A percentile compares a stretch with the other conserved stretches of the same genome.
phyloP scores from a whole-genome alignment of 2,329 filamentous ascomycete genomes.

The Colletotrichum magnum region DNA sequence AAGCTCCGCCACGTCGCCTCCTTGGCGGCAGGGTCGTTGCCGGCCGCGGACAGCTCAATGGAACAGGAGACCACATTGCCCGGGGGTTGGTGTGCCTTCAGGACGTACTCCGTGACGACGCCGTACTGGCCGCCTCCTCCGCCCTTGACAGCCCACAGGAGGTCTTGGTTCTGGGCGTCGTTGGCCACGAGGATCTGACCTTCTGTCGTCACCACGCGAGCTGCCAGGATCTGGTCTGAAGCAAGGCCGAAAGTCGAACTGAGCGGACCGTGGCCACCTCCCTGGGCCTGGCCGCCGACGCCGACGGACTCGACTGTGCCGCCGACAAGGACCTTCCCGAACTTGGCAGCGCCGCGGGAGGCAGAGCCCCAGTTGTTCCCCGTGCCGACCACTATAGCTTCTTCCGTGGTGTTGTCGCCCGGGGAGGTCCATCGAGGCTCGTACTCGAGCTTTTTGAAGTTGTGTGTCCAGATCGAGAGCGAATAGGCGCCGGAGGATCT shows the following conservation, averaged over 20 bases:
- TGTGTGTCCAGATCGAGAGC: conserved; percentile 41
- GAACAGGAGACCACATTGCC: conserved; percentile 26
- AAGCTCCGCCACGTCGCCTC: conserved; percentile 18
- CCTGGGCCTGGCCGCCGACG: conserved; percentile 72
- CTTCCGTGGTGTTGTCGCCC: conserved; percentile 25
- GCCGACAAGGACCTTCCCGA: conserved; percentile 56
- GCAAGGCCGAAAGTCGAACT: conserved; percentile 58
- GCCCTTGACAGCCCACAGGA: conserved; percentile 71
- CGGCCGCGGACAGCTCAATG: conserved; percentile 7
- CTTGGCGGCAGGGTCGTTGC: conserved; percentile 16
- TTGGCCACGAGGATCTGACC: conserved; percentile 61
- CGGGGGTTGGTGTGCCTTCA: conserved; percentile 20
- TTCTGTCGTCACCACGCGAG: conserved; percentile 60
- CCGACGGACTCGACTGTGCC: conserved; percentile 72
- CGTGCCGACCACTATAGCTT: conserved; percentile 18
- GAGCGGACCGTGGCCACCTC: conserved; percentile 68
- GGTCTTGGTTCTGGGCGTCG: conserved; percentile 60
- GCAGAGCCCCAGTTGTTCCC: conserved; percentile 52
- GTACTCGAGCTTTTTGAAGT: conserved; percentile 35
- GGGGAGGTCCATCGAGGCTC: conserved; percentile 22
- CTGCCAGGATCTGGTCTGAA: conserved; percentile 64
- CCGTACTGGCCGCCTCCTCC: conserved; percentile 68
- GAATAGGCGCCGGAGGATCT: conserved; percentile 42
- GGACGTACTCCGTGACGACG: conserved; percentile 54
- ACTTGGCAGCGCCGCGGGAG: conserved; percentile 57